A percentile compares a stretch with the other conserved stretches of the same genome.
These are phyloP conservation scores for Curvularia eragrostidis DNA, from an alignment of 2,329 filamentous ascomycete species.

Conservation along the genomic window DNA sequence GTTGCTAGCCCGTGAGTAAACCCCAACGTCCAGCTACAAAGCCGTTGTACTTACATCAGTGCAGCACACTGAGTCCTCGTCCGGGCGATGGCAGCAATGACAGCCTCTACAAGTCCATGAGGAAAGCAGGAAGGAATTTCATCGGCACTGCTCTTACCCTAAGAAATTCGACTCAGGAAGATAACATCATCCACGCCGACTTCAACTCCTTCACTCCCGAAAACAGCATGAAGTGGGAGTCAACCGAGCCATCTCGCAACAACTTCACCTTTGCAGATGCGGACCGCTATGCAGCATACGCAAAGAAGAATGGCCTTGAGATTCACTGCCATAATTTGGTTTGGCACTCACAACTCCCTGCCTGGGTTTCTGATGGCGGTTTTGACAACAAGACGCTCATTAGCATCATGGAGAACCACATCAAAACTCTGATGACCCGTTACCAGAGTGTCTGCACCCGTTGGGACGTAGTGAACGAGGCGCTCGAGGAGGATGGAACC, in stretches of 20 bases:
- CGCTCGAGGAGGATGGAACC: slow-evolving; percentile 50
- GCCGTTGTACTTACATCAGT: not conserved
- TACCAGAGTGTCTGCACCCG: slow-evolving; percentile 50
- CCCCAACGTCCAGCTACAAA: not conserved
- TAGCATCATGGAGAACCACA: slow-evolving; percentile 52
- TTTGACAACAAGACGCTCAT: slow-evolving; percentile 52
- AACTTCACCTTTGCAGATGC: slow-evolving; percentile 50
- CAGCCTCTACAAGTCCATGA: slow-evolving; percentile 37
- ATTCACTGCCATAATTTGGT: slow-evolving; percentile 52
- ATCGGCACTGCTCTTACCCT: slow-evolving; percentile 38
- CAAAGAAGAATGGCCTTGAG: slow-evolving; percentile 44
- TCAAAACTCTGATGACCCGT: slow-evolving; percentile 48
- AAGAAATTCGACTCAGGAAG: slow-evolving; percentile 33
- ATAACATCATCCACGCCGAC: slow-evolving; percentile 35
- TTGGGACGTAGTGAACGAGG: slow-evolving; percentile 53
- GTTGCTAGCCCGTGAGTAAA: slow-evolving; percentile 27
- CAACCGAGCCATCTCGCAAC: slow-evolving; percentile 46
- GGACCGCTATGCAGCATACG: slow-evolving; percentile 46
- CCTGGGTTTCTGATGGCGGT: slow-evolving; percentile 48
- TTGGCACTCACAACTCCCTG: slow-evolving; percentile 52
- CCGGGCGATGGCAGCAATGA: slow-evolving; percentile 16
- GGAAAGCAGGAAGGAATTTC: slow-evolving; percentile 31
- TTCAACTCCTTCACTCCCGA: slow-evolving; percentile 41
- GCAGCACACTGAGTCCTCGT: slow-evolving; percentile 11
- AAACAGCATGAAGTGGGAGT: slow-evolving; percentile 46